These are phyloP conservation scores for Fomitopsis betulina DNA, from an alignment of 1,284 basidiomycete genomes.

Conservation along the genomic window DNA sequence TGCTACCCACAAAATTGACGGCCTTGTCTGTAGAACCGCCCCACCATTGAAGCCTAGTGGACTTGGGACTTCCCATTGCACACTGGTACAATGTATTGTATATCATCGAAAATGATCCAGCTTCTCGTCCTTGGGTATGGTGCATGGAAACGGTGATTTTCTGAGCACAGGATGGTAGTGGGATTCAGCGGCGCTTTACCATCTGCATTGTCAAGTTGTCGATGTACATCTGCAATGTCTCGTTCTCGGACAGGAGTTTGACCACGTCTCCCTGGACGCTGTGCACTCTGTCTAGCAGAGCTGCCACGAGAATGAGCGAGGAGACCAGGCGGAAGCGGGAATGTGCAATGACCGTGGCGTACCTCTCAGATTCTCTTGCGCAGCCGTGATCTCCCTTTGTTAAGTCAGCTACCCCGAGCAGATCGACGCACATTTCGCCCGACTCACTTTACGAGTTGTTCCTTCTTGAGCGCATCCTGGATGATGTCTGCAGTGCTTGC, in stretches of 20 bases:
- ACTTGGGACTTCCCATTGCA: too few relatives aligned
- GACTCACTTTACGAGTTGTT: constrained; percentile 53
- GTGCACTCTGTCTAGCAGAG: constrained; percentile 62
- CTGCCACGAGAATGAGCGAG: constrained; percentile 31
- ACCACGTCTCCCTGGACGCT: constrained; percentile 70
- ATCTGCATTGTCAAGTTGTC: constrained; percentile 84
- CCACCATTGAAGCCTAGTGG: too few relatives aligned
- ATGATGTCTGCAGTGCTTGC: constrained; percentile 56
- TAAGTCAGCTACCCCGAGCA: neutral
- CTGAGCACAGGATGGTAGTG: neutral
- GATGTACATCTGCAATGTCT: constrained; percentile 83
- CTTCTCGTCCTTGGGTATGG: too few relatives aligned
- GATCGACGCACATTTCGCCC: neutral
- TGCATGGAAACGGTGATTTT: neutral
- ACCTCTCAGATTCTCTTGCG: constrained; percentile 74
- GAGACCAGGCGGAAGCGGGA: neutral
- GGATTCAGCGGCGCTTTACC: constrained; percentile 62
- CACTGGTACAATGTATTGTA: too few relatives aligned
- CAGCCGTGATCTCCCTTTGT: constrained; percentile 63
- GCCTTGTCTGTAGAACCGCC: neutral
- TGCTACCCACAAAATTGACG: neutral
- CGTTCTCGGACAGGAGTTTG: constrained; percentile 73
- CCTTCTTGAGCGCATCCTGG: constrained; percentile 70
- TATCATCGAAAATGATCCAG: too few relatives aligned
- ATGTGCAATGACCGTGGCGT: constrained; percentile 18